Base-by-base conservation (phyloP, 306 rosid genomes). In the Castanea mollissima region DNA sequence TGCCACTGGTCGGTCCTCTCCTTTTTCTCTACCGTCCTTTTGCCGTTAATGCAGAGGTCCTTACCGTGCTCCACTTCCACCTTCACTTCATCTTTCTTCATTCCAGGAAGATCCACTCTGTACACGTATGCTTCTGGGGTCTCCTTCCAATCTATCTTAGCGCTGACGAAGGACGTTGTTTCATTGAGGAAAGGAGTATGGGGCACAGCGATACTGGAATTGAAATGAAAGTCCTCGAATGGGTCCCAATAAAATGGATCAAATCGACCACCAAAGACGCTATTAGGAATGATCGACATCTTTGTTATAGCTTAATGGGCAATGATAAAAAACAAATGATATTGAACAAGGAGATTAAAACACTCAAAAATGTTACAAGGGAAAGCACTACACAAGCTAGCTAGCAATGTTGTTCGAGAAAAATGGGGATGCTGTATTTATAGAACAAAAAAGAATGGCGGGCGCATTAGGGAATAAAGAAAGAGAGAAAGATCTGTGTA, bases 41-140 rank as follows among this genome's bases (percentile, higher is more conserved):
- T 88, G 2, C 89, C 87, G 2, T 74, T 63, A 27, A 90, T 90
- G n/a, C 74, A 68, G 2, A 92, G 81, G 5, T 78, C 82, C 3
- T 69, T 78, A 4, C 71, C 84, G 5, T 85, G 86, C 5, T 82
- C 91, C 10, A 92, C 88, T 65, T 85, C 90, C 25, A 89, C 89
- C n/a, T 83, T 79, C 65, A 89, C 85, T 19, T 89, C 87, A 3
- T 71, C 83, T 20, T 68, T 83, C 56, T 71, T 83, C 7, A 88
- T 7, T 15, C 91, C 92, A 0, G 89, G 93, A 74, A 91, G 77
- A 41, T 72, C 81, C 3, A 70, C 90, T 69, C 69, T 83, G 82
- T 46, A 82, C 6, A 88, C 72, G 5, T 85, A 76, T 2, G 88
- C 81, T 21, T 83, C 91, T 0, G 79, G 79, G 2, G 85, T 83